Percentiles rank a stretch among this genome's conserved stretches.
Evolutionary conservation across 805 yeast species (phyloP).

Genomic region (Metschnikowia noctiluminum): DNA sequence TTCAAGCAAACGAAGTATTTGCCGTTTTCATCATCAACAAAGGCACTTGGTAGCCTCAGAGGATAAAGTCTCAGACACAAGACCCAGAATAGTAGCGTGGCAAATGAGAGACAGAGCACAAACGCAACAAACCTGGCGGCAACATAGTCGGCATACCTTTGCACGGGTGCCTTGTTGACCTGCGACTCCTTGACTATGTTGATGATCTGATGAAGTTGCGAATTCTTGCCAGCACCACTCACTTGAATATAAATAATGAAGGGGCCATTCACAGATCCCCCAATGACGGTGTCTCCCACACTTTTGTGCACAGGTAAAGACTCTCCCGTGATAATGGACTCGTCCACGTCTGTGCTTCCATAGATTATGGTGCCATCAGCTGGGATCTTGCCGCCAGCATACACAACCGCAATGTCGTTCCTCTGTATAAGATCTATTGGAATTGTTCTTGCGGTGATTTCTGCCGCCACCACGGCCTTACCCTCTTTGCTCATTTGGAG

Average conservation of each 20-base stretch:
- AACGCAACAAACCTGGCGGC: constrained; percentile 85
- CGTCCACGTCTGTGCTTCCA: constrained; percentile 85
- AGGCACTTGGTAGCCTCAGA: constrained; percentile 44
- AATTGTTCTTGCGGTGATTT: constrained; percentile 46
- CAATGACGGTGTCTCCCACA: constrained; percentile 64
- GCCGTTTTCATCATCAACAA: constrained; percentile 47
- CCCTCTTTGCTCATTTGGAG: constrained; percentile 2
- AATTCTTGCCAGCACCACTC: constrained; percentile 70
- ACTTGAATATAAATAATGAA: constrained; percentile 70
- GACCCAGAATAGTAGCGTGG: constrained; percentile 55
- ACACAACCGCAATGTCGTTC: constrained; percentile 70
- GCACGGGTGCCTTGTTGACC: constrained; percentile 84
- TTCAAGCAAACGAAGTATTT: constrained; percentile 66
- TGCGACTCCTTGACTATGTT: constrained; percentile 87
- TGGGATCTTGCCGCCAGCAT: constrained; percentile 86
- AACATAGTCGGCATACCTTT: constrained; percentile 77
- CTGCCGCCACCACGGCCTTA: constrained; percentile 13
- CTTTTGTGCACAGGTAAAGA: constrained; percentile 67
- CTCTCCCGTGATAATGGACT: constrained; percentile 90
- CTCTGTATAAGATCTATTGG: constrained; percentile 74
- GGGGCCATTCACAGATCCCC: constrained; percentile 87
- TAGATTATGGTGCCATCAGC: constrained; percentile 81
- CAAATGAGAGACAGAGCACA: constrained; percentile 56
- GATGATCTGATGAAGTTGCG: constrained; percentile 86
- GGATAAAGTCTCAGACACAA: constrained; percentile 23